Evolutionary conservation across 192 early-diverging fungal genomes (phyloP).

Genomic region (Coemansia aciculifera): DNA sequence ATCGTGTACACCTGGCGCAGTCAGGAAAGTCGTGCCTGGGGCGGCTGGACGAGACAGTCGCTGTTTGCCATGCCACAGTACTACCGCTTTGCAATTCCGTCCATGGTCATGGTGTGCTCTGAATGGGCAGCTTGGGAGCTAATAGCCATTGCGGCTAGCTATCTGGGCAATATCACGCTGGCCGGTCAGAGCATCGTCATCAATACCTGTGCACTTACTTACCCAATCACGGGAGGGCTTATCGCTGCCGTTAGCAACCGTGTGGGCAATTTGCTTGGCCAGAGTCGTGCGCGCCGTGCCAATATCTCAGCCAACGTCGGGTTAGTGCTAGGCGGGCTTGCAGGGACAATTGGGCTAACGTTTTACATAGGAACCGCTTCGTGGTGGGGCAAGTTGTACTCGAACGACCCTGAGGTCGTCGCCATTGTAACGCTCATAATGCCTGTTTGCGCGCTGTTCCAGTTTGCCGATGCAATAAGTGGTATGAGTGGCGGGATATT

Average conservation of each 20-base stretch:
- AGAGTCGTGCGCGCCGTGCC: constrained; percentile 37
- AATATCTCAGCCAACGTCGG: constrained; percentile 31
- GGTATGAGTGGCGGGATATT: constrained; percentile 61
- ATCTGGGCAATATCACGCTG: constrained; percentile 57
- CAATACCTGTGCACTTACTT: constrained; percentile 54
- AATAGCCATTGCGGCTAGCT: constrained; percentile 52
- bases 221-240: constrained; percentile 57
- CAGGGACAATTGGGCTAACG: constrained; percentile 20
- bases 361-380: constrained; percentile 15
- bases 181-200: constrained; percentile 61
- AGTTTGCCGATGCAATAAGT: constrained; percentile 61
- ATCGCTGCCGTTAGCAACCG: constrained; percentile 56
- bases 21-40: constrained; percentile 63
- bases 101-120: constrained; percentile 70
- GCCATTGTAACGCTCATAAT: constrained; percentile 67
- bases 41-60: constrained; percentile 60
- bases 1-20: constrained; percentile 62
- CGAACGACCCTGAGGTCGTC: constrained; percentile 68
- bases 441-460: constrained; percentile 75
- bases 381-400: constrained; percentile 61
- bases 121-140: constrained; percentile 62
- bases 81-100: constrained; percentile 67
- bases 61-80: constrained; percentile 52
- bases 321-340: constrained; percentile 10
- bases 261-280: constrained; percentile 57